Conservation (phyloP, 805 yeast species). For the Cyberlindnera veronae region DNA sequence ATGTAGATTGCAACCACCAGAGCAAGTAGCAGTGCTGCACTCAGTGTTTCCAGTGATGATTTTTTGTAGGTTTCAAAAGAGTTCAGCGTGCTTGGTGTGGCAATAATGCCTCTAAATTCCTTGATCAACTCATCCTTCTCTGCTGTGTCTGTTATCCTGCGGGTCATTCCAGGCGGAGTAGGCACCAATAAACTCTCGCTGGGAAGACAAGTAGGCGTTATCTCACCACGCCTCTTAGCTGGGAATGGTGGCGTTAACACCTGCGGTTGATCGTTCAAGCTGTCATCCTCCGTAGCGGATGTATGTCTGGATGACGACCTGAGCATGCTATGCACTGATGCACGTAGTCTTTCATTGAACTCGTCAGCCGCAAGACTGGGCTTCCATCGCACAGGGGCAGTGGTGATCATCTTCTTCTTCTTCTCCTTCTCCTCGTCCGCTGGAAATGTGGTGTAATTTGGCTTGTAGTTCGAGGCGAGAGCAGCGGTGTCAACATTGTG, state of each 20-base stretch:
- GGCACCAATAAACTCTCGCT: no score
- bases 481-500: neutral
- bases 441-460: no score
- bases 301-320: neutral
- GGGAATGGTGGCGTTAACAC: neutral
- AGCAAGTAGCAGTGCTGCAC: no score
- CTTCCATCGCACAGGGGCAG: neutral
- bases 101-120: constrained; percentile 6
- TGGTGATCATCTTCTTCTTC: neutral
- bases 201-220: no score
- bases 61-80: no score
- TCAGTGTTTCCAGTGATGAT: no score
- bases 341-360: constrained; percentile 1
- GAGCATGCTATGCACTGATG: constrained; percentile 1
- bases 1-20: neutral
- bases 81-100: no score
- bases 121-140: constrained; percentile 6
- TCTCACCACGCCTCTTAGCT: no score
- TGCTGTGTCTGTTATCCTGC: neutral
- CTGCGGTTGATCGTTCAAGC: neutral
- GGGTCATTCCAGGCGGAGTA: neutral
- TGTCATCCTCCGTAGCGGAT: neutral
- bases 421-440: no score
- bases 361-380: neutral
- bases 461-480: no score